Evolutionary conservation across 2,329 filamentous ascomycete genomes (phyloP).

Genomic region (Amesomyces nigricolor): DNA sequence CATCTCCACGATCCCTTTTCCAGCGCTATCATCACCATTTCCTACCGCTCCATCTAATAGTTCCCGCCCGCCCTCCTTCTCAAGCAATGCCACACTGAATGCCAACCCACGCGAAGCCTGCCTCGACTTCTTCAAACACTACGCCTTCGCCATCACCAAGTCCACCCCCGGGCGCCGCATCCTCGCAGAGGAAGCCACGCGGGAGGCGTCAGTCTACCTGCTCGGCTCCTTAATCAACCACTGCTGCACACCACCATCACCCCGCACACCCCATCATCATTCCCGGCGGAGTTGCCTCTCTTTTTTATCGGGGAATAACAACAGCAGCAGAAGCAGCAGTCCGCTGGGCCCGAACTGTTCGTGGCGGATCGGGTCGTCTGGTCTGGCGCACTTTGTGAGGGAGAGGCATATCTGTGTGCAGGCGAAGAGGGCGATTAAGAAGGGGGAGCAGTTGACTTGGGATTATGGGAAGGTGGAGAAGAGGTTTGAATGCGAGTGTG

Average conservation of each 20-base stretch:
- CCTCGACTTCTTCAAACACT: constrained; percentile 23
- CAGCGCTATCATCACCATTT: too few species aligned
- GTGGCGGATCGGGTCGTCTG: constrained; percentile 22
- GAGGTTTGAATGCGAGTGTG: constrained; percentile 28
- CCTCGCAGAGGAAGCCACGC: neutral
- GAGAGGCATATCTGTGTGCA: constrained; percentile 24
- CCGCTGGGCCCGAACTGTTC: constrained; percentile 26
- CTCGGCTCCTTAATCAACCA: constrained; percentile 27
- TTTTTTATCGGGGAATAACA: neutral
- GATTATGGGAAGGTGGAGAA: constrained; percentile 31
- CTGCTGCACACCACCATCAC: constrained; percentile 22
- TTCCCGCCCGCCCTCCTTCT: too few species aligned
- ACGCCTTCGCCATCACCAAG: constrained; percentile 19
- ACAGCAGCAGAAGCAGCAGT: neutral
- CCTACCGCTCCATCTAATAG: too few species aligned
- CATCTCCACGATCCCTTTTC: neutral
- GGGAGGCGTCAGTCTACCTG: constrained; percentile 23
- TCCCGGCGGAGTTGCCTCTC: too few species aligned
- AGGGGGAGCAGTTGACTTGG: constrained; percentile 35
- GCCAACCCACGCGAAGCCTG: constrained; percentile 14
- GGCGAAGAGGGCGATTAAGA: constrained; percentile 27
- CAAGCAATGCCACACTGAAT: too few species aligned
- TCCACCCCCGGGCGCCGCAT: neutral
- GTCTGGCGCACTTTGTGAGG: constrained; percentile 20
- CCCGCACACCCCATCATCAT: too few species aligned